Evolutionary conservation across 2,329 filamentous ascomycete genomes (phyloP).

Genomic region (Aspergillus sp.): DNA sequence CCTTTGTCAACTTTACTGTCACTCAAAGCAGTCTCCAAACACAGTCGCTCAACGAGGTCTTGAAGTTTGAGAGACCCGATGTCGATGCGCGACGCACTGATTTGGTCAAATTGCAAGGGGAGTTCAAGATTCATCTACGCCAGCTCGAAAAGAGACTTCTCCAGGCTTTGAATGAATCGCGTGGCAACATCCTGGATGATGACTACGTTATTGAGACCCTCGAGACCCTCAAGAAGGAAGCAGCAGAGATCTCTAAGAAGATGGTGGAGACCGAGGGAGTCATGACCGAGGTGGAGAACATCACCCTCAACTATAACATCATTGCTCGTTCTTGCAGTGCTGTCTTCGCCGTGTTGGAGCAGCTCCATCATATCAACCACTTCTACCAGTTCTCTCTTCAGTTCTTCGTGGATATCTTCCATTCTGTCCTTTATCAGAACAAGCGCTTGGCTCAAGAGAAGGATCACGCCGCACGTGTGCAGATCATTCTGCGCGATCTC

Average conservation of each 20-base stretch:
- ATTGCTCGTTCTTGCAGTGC: constrained; percentile 95
- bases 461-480: constrained; percentile 75
- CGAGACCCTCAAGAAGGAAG: constrained; percentile 96
- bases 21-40: constrained; percentile 98
- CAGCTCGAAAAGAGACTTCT: constrained; percentile 91
- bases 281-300: constrained; percentile 95
- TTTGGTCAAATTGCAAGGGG: constrained; percentile 96
- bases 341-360: constrained; percentile 93
- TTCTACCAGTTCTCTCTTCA: constrained; percentile 99
- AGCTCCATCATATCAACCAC: constrained; percentile 96
- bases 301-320: constrained; percentile 89
- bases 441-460: constrained; percentile 67
- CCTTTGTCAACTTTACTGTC: constrained; percentile 98
- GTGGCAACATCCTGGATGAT: constrained; percentile 96
- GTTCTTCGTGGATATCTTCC: constrained; percentile 98
- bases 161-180: constrained; percentile 94
- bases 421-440: constrained; percentile 80
- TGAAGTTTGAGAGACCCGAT: constrained; percentile 96
- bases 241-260: constrained; percentile 92
- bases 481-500: constrained; percentile 86
- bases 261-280: constrained; percentile 96
- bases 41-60: constrained; percentile 93
- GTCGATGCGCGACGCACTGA: constrained; percentile 95
- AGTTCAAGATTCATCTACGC: constrained; percentile 97
- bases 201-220: constrained; percentile 97